Percentiles rank a stretch among this genome's conserved stretches.
These are phyloP conservation scores for Venturia effusa DNA, from an alignment of 2,329 filamentous ascomycete species.

Conservation along the genomic window DNA sequence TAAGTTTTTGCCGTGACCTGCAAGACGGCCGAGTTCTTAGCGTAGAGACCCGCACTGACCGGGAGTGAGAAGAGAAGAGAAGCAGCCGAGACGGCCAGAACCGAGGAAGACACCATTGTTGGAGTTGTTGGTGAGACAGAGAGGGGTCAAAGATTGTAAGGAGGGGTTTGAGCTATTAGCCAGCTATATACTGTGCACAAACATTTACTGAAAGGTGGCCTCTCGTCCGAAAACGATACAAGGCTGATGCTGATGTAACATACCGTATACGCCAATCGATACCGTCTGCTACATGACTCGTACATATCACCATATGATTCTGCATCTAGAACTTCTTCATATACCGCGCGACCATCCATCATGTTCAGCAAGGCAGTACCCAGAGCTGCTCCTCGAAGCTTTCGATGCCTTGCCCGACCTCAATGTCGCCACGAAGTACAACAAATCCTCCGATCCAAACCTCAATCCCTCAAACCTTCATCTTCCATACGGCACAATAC, in stretches of 20 bases:
- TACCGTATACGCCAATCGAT: not conserved
- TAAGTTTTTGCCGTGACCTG: conserved; percentile 73
- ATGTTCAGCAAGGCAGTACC: conserved; percentile 16
- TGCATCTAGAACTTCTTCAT: not conserved
- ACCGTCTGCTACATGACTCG: not conserved
- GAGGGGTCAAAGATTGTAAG: not conserved
- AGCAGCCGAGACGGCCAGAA: conserved; percentile 32
- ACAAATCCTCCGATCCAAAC: conserved; percentile 16
- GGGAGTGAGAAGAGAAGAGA: conserved; percentile 57
- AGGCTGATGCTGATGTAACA: not conserved
- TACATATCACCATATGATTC: not conserved
- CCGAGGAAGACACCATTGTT: conserved; percentile 4
- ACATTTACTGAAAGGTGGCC: conserved; percentile 5
- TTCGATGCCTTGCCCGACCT: conserved; percentile 17
- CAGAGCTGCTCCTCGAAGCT: conserved; percentile 15
- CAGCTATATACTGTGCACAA: not conserved
- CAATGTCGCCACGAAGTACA: conserved; percentile 15
- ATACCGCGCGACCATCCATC: conserved; percentile 3
- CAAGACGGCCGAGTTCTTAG: conserved; percentile 76
- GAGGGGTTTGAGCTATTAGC: not conserved
- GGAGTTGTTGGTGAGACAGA: not conserved
- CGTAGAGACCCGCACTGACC: conserved; percentile 61
- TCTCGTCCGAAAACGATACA: not conserved
- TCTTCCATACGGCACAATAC: not conserved
- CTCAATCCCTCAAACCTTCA: conserved; percentile 13